A percentile compares a stretch with the other conserved stretches of the same genome.
phyloP scores from a whole-genome alignment of 2,329 filamentous ascomycete genomes.

The Stagonosporopsis rhizophila region DNA sequence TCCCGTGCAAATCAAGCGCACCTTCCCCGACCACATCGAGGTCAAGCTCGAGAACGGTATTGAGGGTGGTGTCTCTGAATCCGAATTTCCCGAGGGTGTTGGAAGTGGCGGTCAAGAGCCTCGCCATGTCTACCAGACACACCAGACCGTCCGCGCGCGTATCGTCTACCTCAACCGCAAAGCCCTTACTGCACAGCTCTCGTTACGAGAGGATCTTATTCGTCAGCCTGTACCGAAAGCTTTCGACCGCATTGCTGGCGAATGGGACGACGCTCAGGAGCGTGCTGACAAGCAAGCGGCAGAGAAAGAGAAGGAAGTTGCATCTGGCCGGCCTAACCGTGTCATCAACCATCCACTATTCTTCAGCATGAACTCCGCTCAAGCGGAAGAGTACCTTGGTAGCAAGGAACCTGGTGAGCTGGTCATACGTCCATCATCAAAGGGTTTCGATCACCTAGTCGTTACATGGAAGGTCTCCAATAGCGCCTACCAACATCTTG shows the following conservation, averaged over 20 bases:
- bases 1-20: slow-evolving; percentile 84
- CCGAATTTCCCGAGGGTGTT: slow-evolving; percentile 78
- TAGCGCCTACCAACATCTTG: slow-evolving; percentile 95
- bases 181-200: slow-evolving; percentile 81
- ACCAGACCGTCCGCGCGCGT: slow-evolving; percentile 89
- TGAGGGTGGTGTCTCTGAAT: slow-evolving; percentile 83
- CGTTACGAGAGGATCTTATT: slow-evolving; percentile 81
- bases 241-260: slow-evolving; percentile 74
- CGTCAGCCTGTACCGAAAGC: slow-evolving; percentile 60
- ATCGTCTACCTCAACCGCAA: slow-evolving; percentile 87
- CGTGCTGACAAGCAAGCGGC: slow-evolving; percentile 77
- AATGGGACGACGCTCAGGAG: slow-evolving; percentile 89
- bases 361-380: slow-evolving; percentile 87
- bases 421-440: slow-evolving; percentile 93
- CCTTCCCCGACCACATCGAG: slow-evolving; percentile 91
- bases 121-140: slow-evolving; percentile 72
- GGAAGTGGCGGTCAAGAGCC: slow-evolving; percentile 56
- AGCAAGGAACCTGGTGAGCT: slow-evolving; percentile 86
- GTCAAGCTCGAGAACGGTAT: slow-evolving; percentile 93
- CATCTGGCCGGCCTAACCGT: slow-evolving; percentile 83
- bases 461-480: slow-evolving; percentile 98
- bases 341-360: slow-evolving; percentile 99
- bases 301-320: slow-evolving; percentile 83
- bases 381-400: slow-evolving; percentile 92
- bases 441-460: slow-evolving; percentile 92